Percentiles rank a stretch among this genome's conserved stretches.
These are phyloP conservation scores for Komagataella populi DNA, from an alignment of 805 yeast species.

Conservation along the genomic window DNA sequence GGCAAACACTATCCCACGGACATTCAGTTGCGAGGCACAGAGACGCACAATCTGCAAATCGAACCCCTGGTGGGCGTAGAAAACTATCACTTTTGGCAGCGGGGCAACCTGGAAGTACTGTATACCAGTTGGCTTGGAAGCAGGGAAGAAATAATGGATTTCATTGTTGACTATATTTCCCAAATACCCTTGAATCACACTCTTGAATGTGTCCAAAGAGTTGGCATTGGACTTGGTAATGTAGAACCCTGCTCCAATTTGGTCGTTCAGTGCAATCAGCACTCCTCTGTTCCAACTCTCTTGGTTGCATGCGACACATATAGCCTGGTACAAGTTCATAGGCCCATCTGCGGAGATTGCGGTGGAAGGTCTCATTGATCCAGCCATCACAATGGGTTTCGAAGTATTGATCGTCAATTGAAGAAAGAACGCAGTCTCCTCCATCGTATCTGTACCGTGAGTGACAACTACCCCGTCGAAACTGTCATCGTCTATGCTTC, in stretches of 20 bases:
- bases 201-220: conserved; percentile 55
- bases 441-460: conserved; percentile 62
- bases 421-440: conserved; percentile 53
- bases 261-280: conserved; percentile 52
- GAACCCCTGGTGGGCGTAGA: conserved; percentile 52
- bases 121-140: conserved; percentile 41
- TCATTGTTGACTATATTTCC: conserved; percentile 59
- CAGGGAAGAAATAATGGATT: conserved; percentile 51
- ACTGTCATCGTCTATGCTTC: conserved; percentile 22
- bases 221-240: conserved; percentile 62
- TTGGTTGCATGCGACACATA: conserved; percentile 41
- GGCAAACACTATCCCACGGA: conserved; percentile 48
- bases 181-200: conserved; percentile 52
- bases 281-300: conserved; percentile 44
- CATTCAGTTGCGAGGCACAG: conserved; percentile 27
- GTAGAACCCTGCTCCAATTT: conserved; percentile 57
- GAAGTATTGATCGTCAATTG: conserved; percentile 28
- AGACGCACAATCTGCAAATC: conserved; percentile 32
- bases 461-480: conserved; percentile 53
- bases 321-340: conserved; percentile 59
- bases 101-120: conserved; percentile 22
- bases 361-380: conserved; percentile 65
- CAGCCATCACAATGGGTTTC: conserved; percentile 53
- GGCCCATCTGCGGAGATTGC: conserved; percentile 63
- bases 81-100: conserved; percentile 32